Base-by-base conservation (phyloP, 768 basidiomycete species). In the Leccinum pellstonianum region DNA sequence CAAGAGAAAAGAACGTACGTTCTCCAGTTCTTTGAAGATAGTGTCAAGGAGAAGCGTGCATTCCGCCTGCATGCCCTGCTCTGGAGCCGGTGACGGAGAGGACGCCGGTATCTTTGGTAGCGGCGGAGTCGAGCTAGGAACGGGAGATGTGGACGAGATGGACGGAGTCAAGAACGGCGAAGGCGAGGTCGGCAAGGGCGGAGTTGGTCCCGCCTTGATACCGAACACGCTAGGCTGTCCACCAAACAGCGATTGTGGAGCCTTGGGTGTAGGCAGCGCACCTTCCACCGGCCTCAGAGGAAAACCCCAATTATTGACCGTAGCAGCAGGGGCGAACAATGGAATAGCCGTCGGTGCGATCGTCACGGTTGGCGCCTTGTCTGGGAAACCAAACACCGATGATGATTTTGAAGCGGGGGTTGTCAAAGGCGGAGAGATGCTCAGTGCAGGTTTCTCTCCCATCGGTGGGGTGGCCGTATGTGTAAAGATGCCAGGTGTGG, bases 11-110 rank as follows among this genome's bases (percentile, higher is more conserved):
- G 3, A 5, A 77, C 86, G 66, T 68, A 92, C 92, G 43, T 78
- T 74, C 25, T 83, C 75, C 1, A 94, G 72, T 60, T 91, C 88
- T 38, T 74, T 77, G 2, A 62, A 68, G 43, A 91, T 69, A 12
- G 69, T 73, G 2, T 62, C 56, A 46, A 86, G 76, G 35, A 93
- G 75, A 35, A 77, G 50, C 3, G 69, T 64, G 62, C 87, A 87
- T 66, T 92, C 86, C 17, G 79, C 78, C 65, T 90, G 88, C 82
- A 93, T 83, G 10, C 87, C 86, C 56, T 84, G 80, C 60, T 85
- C 81, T 61, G 58, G 77, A 60, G 57, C 73, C 59, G 70, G 64
- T 23, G 64, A 21, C 17, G 59, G 57, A 11, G 55, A 49, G 1
- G 64, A 59, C 25, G 23, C 25, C 11, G 54, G 52, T 4, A 52